Base-by-base conservation (phyloP, 495 filamentous ascomycete genomes). In the Margaritispora aquatica region DNA sequence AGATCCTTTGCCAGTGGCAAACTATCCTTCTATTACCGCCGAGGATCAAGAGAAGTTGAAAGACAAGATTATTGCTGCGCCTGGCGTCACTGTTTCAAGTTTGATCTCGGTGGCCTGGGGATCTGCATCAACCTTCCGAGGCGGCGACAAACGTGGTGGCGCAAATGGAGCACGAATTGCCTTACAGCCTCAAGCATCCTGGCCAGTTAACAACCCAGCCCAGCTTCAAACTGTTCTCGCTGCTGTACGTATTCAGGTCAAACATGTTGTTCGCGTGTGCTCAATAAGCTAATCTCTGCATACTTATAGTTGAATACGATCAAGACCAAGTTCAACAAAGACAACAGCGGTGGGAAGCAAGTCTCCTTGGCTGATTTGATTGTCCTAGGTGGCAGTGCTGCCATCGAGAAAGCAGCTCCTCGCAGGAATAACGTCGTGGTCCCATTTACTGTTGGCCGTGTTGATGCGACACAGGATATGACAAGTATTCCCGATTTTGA, bases 381-480 rank as follows among this genome's bases (percentile, higher is more conserved):
- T 26, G 60, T 62, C 15, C 47, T 62, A 4, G 60, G 60, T 15
- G 60, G 76, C 38, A 58, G 57, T 51, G 71, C 74, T 10, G 74
- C 74, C 20, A 62, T 79, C 20, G 75, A 79, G 66, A 72, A 74
- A 51, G 72, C 75, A 29, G 69, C 76, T 1, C 58, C 67, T 69
- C 74, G 54, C 17, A 71, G 50, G 11, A 49, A 22, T 13, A 61
- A 56, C 2, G 22, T 52, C 46, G 1, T 13, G 5, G 60, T 62
- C 3, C 60, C 60, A 62, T 78, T 78, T 70, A 76, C 71, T 0
- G 73, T 75, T 7, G 76, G 76, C 49, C 75, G 76, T 60, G 74
- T 61, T 31, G 76, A 79, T 51, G 60, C 60, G 15, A 57, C 54
- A 9, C 60, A 62, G 36, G 54, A 27, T 10, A 23, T 31, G 1